Evolutionary conservation across 176 grass and related monocot species (phyloP), one percentile per base, ranked within the genome.

Genomic region (Urochloa ruziziensis): DNA sequence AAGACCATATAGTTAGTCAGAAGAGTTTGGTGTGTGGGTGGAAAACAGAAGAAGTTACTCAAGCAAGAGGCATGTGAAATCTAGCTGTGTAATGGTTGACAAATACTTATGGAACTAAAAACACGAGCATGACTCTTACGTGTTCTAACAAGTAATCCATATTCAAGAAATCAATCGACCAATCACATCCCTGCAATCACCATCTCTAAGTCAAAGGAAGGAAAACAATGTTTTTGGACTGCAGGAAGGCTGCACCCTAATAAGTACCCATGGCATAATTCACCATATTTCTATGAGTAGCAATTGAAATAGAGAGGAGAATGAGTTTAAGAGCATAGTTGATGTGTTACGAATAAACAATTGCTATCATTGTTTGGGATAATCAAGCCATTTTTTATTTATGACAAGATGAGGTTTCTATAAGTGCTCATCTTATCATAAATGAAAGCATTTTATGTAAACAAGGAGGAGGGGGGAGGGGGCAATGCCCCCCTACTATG

Each of bases 11-110:
- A 0, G 58, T 91, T 37, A 72, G 70, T 1, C 10, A 27, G 9
- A 28, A 40, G 27, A 63, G 82, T 17, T n/a, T 92, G 5, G 10
- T 79, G 0, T 33, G 46, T 15, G 53, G 82, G 0, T 92, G 90
- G 86, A 54, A 46, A 10, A 77, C 66, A 33, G 90, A 89, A 12
- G 90, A n/a, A n/a, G 86, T 21, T 85, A 78, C 33, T 42, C 84
- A 35, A 28, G n/a, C n/a, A 4, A 5, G 27, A 46, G 40, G 28
- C 10, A 0, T 56, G 17, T 2, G 29, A 89, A 18, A 30, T 42
- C 10, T 34, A 15, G 30, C 35, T 52, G 2, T 2, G 62, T 89
- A 5, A 13, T 73, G 59, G 79, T 10, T 0, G 39, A 79, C 0
- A 3, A 2, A 0, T 82, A 79, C 61, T 83, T 92, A 2, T n/a